Evolutionary conservation across 169 alveolate species (phyloP).

Genomic region (Babesia ovis): DNA sequence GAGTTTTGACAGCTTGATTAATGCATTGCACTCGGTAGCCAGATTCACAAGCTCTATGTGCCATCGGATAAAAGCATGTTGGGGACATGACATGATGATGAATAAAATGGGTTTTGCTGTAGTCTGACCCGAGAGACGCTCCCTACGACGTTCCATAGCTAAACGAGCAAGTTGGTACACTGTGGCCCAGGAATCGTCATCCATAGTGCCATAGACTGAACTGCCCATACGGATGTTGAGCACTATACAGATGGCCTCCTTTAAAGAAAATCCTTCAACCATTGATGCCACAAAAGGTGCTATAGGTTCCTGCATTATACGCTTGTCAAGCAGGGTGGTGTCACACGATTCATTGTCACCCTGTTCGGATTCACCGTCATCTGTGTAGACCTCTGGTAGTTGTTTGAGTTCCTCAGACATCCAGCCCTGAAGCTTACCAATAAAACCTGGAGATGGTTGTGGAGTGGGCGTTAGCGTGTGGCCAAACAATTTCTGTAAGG

Average conservation of each 20-base stretch:
- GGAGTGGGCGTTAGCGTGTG: conserved; percentile 12
- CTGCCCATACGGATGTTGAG: conserved; percentile 40
- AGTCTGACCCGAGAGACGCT: conserved; percentile 6
- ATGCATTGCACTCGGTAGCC: conserved; percentile 29
- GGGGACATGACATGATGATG: conserved; percentile 29
- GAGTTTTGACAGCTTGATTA: conserved; percentile 13
- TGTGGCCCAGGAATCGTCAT: conserved; percentile 36
- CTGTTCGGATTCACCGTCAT: conserved; percentile 1
- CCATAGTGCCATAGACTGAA: conserved; percentile 40
- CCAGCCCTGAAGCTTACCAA: conserved; percentile 19
- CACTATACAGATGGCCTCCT: conserved; percentile 17
- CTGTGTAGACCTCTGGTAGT: neutral
- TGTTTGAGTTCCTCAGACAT: neutral
- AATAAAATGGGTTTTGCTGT: conserved; percentile 29
- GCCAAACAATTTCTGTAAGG: conserved; percentile 14
- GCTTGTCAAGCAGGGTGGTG: conserved; percentile 40
- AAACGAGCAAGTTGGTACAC: conserved; percentile 17
- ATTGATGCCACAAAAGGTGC: conserved; percentile 42
- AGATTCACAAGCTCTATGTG: conserved; percentile 21
- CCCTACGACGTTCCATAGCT: conserved; percentile 27
- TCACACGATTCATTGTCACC: conserved; percentile 1
- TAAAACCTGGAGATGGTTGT: neutral
- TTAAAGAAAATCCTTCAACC: conserved; percentile 43
- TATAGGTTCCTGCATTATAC: conserved; percentile 33
- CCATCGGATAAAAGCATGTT: conserved; percentile 20